Conservation (phyloP, 352 stramenopile genomes). For the Globisporangium splendens region DNA sequence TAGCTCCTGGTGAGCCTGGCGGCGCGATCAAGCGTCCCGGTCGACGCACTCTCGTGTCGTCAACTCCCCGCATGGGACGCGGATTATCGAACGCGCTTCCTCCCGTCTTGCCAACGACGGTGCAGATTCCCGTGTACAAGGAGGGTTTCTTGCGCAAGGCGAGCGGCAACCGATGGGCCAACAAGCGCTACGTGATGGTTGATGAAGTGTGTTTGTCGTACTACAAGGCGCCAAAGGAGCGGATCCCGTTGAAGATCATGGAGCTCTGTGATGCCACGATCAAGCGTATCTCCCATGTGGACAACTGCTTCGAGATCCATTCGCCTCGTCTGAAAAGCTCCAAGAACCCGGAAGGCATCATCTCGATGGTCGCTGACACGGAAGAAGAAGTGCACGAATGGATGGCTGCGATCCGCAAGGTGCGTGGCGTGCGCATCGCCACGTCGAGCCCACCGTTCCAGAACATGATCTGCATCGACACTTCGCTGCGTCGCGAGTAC, state of each 20-base stretch:
- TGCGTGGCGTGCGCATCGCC: constrained; percentile 73
- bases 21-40: constrained; percentile 41
- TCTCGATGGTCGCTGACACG: constrained; percentile 83
- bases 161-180: constrained; percentile 78
- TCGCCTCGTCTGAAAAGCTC: constrained; percentile 82
- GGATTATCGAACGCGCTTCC: constrained; percentile 50
- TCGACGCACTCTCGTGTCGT: constrained; percentile 67
- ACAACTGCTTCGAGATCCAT: constrained; percentile 85
- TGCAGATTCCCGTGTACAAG: constrained; percentile 79
- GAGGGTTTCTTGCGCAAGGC: constrained; percentile 82
- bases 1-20: constrained; percentile 48
- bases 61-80: constrained; percentile 32
- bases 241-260: constrained; percentile 82
- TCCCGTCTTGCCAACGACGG: constrained; percentile 53
- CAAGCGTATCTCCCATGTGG: constrained; percentile 76
- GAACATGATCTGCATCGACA: constrained; percentile 91
- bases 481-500: constrained; percentile 68
- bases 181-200: constrained; percentile 86
- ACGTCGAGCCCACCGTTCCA: constrained; percentile 70
- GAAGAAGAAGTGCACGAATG: constrained; percentile 85
- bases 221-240: constrained; percentile 84
- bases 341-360: constrained; percentile 75
- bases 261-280: constrained; percentile 79
- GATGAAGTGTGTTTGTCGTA: constrained; percentile 82
- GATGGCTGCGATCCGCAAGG: constrained; percentile 85